Percentiles rank a stretch among this genome's conserved stretches.
phyloP scores from a whole-genome alignment of 129 eudicot genomes.

The Kitagawia praeruptora region DNA sequence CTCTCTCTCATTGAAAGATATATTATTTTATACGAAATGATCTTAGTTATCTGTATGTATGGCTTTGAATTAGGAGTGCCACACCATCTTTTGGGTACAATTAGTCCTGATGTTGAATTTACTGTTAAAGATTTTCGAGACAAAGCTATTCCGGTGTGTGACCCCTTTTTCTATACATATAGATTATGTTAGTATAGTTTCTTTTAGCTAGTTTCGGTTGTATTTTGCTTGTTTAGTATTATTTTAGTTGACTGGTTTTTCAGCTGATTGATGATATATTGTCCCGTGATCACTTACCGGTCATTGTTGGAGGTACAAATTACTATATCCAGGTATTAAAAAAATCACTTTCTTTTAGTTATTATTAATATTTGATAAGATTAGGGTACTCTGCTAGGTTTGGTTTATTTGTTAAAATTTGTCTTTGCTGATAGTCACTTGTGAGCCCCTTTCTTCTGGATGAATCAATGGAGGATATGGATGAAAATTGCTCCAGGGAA shows the following conservation, averaged over 20 bases:
- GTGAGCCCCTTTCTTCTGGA: constrained; percentile 87
- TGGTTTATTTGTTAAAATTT: not conserved
- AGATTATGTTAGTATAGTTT: not conserved
- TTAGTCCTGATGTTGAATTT: constrained; percentile 66
- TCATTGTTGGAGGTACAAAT: constrained; percentile 96
- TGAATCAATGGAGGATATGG: constrained; percentile 47
- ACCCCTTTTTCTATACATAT: not conserved
- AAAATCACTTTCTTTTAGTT: not conserved
- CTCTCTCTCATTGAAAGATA: too few species aligned
- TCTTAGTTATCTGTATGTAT: not conserved
- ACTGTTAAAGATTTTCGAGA: constrained; percentile 84
- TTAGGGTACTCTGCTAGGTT: not conserved
- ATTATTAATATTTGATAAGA: not conserved
- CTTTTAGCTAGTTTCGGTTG: not conserved
- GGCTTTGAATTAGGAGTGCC: constrained; percentile 50
- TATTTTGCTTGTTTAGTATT: not conserved
- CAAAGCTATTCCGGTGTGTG: constrained; percentile 45
- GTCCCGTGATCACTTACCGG: constrained; percentile 78
- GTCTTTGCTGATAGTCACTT: constrained; percentile 59
- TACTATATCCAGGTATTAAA: constrained; percentile 80
- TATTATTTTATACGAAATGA: not conserved
- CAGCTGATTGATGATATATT: constrained; percentile 74
- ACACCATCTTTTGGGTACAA: constrained; percentile 86
- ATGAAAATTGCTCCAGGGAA: constrained; percentile 32
- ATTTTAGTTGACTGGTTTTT: constrained; percentile 16